Evolutionary conservation across 306 rosid genomes (phyloP), one percentile per base, ranked within the genome.

Genomic region (Mimosa pudica): DNA sequence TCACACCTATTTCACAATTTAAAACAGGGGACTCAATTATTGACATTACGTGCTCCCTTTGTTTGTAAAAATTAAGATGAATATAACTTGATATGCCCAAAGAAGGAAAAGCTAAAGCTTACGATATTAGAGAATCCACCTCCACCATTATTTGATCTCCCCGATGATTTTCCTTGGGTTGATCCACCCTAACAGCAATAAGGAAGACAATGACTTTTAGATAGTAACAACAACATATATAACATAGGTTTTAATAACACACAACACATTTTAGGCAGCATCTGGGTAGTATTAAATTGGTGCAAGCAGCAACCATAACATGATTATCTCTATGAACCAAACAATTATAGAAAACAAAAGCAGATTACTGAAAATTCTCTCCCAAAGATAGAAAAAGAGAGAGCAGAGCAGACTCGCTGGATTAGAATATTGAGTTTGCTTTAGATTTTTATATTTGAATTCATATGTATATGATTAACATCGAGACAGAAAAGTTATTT

Each of bases 61-160:
- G 68, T 75, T 70, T 57, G 32, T 18, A 2, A 57, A 76, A 76
- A 64, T 76, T 64, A 47, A 57, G 67, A 73, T 54, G 24, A 48
- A 72, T 52, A 64, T 18, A 35, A 82, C 73, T 41, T 65, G 71
- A 10, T 32, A 67, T 76, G 13, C 35, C 41, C 35, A 60, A 6
- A 44, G 16, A 68, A 73, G 51, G 70, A 61, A 75, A 66, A 44
- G 78, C 64, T 74, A 52, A 70, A 55, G 61, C 90, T 83, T 86
- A 88, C 92, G 10, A 84, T 74, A 73, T 79, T 73, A 66, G 80
- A 70, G 83, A 81, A 83, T 71, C 88, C 84, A 58, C 94, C 94
- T 54, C 86, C 89, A 20, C 86, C 82, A 84, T 55, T 77, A 58
- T 73, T 85, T 61, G 87, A 44, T 77, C 69, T 77, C 84, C 88